These are phyloP conservation scores for Aspergillus neoniger DNA, from an alignment of 2,329 filamentous ascomycete genomes.

Conservation along the genomic window DNA sequence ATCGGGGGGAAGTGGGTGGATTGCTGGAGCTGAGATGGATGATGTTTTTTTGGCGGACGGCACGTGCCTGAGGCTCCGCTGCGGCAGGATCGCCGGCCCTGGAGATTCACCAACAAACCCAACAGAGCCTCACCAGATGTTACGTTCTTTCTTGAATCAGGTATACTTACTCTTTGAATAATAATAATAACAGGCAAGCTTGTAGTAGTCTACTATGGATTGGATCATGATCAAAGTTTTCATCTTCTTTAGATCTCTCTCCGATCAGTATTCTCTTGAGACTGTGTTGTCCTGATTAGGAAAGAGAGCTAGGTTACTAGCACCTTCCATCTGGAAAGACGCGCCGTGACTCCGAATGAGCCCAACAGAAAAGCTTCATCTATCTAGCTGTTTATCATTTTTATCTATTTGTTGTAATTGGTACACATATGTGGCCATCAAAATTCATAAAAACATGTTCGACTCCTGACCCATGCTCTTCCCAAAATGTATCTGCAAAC, in stretches of 20 bases:
- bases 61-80: conserved; percentile 30
- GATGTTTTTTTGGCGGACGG: conserved; percentile 31
- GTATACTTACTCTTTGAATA: too few relatives aligned
- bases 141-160: too few relatives aligned
- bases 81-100: conserved; percentile 28
- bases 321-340: neutral
- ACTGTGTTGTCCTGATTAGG: too few relatives aligned
- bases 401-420: neutral
- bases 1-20: conserved; percentile 16
- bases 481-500: neutral
- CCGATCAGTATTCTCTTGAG: too few relatives aligned
- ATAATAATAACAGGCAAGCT: too few relatives aligned
- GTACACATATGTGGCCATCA: neutral
- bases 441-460: neutral
- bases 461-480: neutral
- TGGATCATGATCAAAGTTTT: too few relatives aligned
- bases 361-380: neutral
- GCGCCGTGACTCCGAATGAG: too few relatives aligned
- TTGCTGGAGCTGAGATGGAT: conserved; percentile 28
- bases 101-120: neutral
- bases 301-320: too few relatives aligned
- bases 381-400: neutral
- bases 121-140: neutral
- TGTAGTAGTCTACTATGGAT: too few relatives aligned
- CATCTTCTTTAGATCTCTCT: too few relatives aligned